A percentile compares a stretch with the other conserved stretches of the same genome.
phyloP scores from a whole-genome alignment of 1,284 basidiomycete genomes.

The Ustilago hordei region DNA sequence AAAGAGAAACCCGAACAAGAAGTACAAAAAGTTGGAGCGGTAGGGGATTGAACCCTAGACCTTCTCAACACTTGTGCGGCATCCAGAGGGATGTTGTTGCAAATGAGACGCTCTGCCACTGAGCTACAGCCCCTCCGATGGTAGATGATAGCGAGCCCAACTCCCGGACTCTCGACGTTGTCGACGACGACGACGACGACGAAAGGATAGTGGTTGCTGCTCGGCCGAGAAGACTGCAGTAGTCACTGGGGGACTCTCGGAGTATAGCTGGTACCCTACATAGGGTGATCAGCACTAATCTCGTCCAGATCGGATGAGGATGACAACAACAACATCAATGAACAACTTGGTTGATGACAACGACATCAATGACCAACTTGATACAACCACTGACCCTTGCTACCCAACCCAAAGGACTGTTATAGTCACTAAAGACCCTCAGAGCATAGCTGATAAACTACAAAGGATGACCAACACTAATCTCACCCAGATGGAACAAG shows the following conservation, averaged over 20 bases:
- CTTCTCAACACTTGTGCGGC: slow-evolving; percentile 26
- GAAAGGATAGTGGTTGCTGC: background rate
- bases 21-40: slow-evolving; percentile 12
- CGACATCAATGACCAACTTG: background rate
- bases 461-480: no score
- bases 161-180: no score
- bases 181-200: background rate
- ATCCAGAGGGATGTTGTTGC: slow-evolving; percentile 8
- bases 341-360: background rate
- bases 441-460: no score
- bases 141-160: no score
- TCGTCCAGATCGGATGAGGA: slow-evolving; percentile 1
- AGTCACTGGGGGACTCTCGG: background rate
- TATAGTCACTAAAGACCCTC: background rate
- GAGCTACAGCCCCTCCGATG: slow-evolving; percentile 41
- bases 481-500: no score
- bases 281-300: slow-evolving; percentile 2
- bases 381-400: background rate
- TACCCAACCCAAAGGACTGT: background rate
- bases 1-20: no score
- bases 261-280: slow-evolving; percentile 3
- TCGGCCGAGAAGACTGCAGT: background rate
- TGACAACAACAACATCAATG: background rate
- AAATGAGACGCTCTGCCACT: slow-evolving; percentile 54
- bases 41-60: slow-evolving; percentile 55